phyloP scores from a whole-genome alignment of 352 stramenopile genomes.

The Phytophthora vignae region DNA sequence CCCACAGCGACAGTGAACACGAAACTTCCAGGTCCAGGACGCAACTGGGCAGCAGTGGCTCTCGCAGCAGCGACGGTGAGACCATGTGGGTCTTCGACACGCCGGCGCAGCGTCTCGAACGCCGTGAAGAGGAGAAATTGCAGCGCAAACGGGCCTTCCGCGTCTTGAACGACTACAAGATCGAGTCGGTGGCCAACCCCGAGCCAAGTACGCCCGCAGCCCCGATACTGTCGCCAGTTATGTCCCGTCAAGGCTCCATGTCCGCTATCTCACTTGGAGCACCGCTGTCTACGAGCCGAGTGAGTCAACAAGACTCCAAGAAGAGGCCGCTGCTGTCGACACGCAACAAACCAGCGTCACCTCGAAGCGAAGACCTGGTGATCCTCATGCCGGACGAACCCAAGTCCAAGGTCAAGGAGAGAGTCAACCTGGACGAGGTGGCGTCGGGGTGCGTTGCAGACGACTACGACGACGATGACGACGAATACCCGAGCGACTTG shows the following conservation, averaged over 20 bases:
- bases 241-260: constrained; percentile 34
- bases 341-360: constrained; percentile 18
- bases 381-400: constrained; percentile 26
- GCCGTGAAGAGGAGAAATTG: constrained; percentile 51
- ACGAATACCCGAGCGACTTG: constrained; percentile 4
- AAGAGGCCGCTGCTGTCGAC: constrained; percentile 3
- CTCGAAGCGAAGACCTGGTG: constrained; percentile 49
- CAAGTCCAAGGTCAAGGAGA: constrained; percentile 15
- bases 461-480: not conserved
- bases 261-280: constrained; percentile 23
- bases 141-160: constrained; percentile 61
- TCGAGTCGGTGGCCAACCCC: constrained; percentile 41
- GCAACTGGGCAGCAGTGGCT: not conserved
- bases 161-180: constrained; percentile 63
- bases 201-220: constrained; percentile 15
- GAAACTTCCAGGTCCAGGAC: constrained; percentile 10
- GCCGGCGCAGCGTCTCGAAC: constrained; percentile 54
- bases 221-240: constrained; percentile 28
- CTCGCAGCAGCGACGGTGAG: constrained; percentile 37
- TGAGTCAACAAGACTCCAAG: not conserved
- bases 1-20: constrained; percentile 16
- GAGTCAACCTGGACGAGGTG: constrained; percentile 22
- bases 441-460: constrained; percentile 14
- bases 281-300: constrained; percentile 21
- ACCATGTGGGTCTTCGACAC: constrained; percentile 62